phyloP scores from a whole-genome alignment of 2,329 filamentous ascomycete genomes.

The Immersiporthe knoxdaviesiana region DNA sequence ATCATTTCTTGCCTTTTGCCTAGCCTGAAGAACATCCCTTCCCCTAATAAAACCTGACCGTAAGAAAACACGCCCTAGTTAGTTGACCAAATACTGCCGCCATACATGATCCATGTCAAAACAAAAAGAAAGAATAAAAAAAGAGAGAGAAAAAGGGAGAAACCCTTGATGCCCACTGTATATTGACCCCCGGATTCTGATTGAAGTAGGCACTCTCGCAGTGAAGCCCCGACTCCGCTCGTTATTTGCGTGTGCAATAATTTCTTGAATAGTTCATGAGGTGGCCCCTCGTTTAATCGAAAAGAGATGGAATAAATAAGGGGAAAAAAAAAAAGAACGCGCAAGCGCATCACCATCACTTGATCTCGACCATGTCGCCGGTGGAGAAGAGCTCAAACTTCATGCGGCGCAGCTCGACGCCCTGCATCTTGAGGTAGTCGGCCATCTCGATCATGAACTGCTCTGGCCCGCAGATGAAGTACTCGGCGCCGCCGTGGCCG shows the following conservation, averaged over 20 bases:
- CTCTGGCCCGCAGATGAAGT: constrained; percentile 59
- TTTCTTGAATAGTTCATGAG: neutral
- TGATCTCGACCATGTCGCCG: constrained; percentile 43
- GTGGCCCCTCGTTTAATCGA: no score
- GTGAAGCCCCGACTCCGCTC: neutral
- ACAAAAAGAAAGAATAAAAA: no score
- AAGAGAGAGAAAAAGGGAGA: no score
- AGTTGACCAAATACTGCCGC: no score
- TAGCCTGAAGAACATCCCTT: no score
- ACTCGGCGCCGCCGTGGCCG: constrained; percentile 50
- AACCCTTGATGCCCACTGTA: no score
- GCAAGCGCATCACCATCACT: neutral
- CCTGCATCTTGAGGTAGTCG: constrained; percentile 45
- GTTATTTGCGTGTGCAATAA: neutral
- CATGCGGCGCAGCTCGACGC: constrained; percentile 45
- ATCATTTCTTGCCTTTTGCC: no score
- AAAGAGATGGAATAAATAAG: no score
- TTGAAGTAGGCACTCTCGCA: neutral
- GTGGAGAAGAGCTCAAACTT: constrained; percentile 53
- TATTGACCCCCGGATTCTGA: neutral
- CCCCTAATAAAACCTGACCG: no score
- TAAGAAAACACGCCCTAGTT: no score
- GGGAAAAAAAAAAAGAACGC: neutral
- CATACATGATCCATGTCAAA: no score
- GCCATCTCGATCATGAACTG: constrained; percentile 58